A percentile compares a stretch with the other conserved stretches of the same genome.
These are phyloP conservation scores for Peronospora farinosa DNA, from an alignment of 352 stramenopile species.

Conservation along the genomic window DNA sequence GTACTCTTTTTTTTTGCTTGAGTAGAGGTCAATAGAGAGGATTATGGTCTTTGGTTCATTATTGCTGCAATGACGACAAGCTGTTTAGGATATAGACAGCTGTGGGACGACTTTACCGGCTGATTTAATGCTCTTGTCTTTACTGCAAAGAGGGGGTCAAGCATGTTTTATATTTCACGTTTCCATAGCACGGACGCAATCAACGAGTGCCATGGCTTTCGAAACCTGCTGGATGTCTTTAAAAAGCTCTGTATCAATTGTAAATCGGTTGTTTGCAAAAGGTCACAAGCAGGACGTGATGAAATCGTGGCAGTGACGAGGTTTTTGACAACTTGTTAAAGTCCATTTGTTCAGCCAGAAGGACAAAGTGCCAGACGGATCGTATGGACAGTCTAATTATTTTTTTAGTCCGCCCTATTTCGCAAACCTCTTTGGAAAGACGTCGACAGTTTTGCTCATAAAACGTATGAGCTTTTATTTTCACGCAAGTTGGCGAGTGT, in stretches of 20 bases:
- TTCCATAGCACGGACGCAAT: constrained; percentile 14
- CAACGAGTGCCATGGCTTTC: neutral
- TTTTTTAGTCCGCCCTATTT: too few relatives aligned
- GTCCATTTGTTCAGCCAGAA: neutral
- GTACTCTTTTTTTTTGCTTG: too few relatives aligned
- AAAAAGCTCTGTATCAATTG: constrained; percentile 5
- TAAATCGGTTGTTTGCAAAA: constrained; percentile 11
- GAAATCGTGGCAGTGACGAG: constrained; percentile 1
- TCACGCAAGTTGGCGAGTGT: neutral
- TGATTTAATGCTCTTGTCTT: constrained; percentile 18
- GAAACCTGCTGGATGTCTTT: neutral
- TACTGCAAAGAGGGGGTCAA: constrained; percentile 15
- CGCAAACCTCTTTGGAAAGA: too few relatives aligned
- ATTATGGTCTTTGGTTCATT: neutral
- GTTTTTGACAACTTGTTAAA: neutral
- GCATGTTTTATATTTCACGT: constrained; percentile 18
- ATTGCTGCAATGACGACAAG: constrained; percentile 3
- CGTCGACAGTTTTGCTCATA: too few relatives aligned
- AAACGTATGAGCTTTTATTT: too few relatives aligned
- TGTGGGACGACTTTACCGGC: constrained; percentile 6
- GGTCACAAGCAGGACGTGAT: neutral
- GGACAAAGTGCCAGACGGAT: too few relatives aligned
- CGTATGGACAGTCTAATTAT: too few relatives aligned
- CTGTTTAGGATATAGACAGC: neutral
- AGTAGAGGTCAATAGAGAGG: too few relatives aligned